These are phyloP conservation scores for Leishmania amazonensis DNA, from an alignment of 208 protist genomes.

Conservation along the genomic window DNA sequence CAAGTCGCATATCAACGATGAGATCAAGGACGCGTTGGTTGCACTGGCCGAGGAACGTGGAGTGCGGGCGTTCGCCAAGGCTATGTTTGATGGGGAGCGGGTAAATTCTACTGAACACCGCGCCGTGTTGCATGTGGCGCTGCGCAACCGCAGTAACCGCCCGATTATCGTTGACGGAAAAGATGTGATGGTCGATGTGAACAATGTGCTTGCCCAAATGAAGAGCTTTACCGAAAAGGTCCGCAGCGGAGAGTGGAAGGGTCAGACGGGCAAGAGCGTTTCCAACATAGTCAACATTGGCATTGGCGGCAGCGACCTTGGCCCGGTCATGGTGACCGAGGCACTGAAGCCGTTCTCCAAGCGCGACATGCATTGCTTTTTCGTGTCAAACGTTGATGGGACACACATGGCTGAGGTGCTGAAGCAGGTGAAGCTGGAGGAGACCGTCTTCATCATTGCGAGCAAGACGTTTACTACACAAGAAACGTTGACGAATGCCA, in stretches of 20 bases:
- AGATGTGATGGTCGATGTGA: slow-evolving; percentile 95
- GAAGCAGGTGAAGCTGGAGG: slow-evolving; percentile 84
- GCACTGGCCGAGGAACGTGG: slow-evolving; percentile 83
- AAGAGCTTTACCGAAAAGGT: slow-evolving; percentile 85
- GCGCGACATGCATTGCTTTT: slow-evolving; percentile 82
- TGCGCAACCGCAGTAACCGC: slow-evolving; percentile 94
- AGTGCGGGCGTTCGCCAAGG: slow-evolving; percentile 69
- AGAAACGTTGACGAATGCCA: slow-evolving; percentile 97
- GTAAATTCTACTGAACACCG: slow-evolving; percentile 96
- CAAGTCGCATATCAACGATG: slow-evolving; percentile 95
- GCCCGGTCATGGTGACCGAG: slow-evolving; percentile 95
- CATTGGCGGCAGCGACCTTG: slow-evolving; percentile 97
- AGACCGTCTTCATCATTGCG: slow-evolving; percentile 97
- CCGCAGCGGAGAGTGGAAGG: slow-evolving; percentile 91
- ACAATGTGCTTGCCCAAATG: slow-evolving; percentile 95
- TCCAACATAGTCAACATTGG: slow-evolving; percentile 98
- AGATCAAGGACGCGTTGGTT: slow-evolving; percentile 90
- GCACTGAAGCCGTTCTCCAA: slow-evolving; percentile 92
- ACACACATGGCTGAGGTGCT: slow-evolving; percentile 95
- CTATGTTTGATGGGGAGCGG: slow-evolving; percentile 95
- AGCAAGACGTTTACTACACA: slow-evolving; percentile 98
- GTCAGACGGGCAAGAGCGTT: slow-evolving; percentile 95
- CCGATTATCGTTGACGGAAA: slow-evolving; percentile 92
- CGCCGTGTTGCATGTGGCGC: slow-evolving; percentile 95
- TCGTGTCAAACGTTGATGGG: slow-evolving; percentile 98